These are phyloP conservation scores for Leishmania tropica DNA, from an alignment of 208 protist genomes.

Conservation along the genomic window DNA sequence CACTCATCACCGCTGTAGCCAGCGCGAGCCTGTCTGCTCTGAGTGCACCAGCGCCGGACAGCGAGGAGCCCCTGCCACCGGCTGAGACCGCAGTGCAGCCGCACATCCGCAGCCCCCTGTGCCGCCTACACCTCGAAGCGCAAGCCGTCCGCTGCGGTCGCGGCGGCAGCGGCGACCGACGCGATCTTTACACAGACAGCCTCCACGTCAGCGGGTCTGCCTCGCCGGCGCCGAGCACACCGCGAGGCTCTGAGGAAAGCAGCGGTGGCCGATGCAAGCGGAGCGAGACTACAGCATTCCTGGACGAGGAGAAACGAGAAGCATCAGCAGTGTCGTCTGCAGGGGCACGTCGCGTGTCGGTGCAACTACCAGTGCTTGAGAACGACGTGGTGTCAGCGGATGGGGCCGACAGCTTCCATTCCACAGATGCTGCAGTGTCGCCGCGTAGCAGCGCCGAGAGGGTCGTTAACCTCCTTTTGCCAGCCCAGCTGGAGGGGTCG, in stretches of 20 bases:
- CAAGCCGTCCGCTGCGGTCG: neutral
- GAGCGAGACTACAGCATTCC: neutral
- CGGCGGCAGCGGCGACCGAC: neutral
- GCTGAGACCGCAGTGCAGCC: neutral
- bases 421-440: neutral
- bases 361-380: neutral
- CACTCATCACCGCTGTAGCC: neutral
- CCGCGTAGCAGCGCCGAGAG: neutral
- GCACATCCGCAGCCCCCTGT: neutral
- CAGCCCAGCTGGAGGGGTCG: neutral
- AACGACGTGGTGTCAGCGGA: neutral
- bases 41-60: neutral
- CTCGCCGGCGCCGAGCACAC: neutral
- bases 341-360: neutral
- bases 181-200: neutral
- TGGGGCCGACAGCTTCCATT: conserved; percentile 6
- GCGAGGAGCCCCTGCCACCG: neutral
- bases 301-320: neutral
- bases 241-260: neutral
- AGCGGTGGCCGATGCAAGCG: neutral
- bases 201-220: neutral
- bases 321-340: neutral
- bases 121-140: neutral
- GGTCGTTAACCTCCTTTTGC: neutral
- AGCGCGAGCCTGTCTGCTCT: neutral